phyloP scores from a whole-genome alignment of 139 green algal genomes.

The Chlorella sp. region DNA sequence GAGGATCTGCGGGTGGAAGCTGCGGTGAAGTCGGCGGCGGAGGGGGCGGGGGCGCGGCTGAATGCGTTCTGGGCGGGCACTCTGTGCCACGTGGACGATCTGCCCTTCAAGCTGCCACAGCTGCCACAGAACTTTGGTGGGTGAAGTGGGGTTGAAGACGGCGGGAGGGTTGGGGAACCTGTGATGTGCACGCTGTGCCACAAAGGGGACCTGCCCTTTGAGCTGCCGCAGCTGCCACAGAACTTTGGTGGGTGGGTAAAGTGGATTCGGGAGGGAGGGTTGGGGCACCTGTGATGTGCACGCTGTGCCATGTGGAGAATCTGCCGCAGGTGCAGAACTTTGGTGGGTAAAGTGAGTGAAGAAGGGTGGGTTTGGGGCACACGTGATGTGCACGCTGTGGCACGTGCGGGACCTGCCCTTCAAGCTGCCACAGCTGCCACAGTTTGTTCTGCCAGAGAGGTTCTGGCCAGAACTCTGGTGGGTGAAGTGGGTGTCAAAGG shows the following conservation, averaged over 20 bases:
- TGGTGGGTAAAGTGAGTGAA: too few relatives aligned
- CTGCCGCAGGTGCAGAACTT: too few relatives aligned
- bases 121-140: constrained; percentile 60
- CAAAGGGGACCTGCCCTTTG: background rate
- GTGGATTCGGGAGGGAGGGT: too few relatives aligned
- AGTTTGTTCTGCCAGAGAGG: too few relatives aligned
- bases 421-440: constrained; percentile 64
- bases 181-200: too few relatives aligned
- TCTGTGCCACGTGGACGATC: constrained; percentile 74
- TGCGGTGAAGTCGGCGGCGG: constrained; percentile 56
- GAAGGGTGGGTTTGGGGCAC: too few relatives aligned
- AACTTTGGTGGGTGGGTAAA: background rate
- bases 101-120: constrained; percentile 71
- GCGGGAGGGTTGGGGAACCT: too few relatives aligned
- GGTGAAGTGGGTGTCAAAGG: too few relatives aligned
- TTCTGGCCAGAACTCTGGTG: constrained; percentile 48
- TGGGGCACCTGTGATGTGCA: too few relatives aligned
- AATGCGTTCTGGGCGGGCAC: constrained; percentile 69
- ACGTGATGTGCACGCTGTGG: constrained; percentile 77
- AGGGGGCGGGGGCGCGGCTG: constrained; percentile 57
- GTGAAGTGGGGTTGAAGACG: background rate
- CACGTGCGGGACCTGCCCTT: constrained; percentile 80
- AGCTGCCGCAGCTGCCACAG: too few relatives aligned
- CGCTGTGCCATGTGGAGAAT: too few relatives aligned
- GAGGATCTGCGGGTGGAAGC: constrained; percentile 73